phyloP scores from a whole-genome alignment of 805 yeast species.

The Candida alai region DNA sequence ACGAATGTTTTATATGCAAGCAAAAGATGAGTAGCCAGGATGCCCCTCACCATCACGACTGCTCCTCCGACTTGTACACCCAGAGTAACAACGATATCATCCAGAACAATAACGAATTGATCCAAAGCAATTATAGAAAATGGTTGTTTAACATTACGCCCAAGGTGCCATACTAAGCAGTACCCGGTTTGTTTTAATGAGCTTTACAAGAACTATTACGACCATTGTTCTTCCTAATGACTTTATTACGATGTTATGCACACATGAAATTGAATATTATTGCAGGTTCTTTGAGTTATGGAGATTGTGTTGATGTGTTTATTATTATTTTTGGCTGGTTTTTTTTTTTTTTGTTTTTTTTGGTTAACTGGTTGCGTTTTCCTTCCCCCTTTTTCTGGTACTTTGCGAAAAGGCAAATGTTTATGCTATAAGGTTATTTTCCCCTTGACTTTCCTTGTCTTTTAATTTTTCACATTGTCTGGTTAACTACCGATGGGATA shows the following conservation, averaged over 20 bases:
- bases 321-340: background rate
- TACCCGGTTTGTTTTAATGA: no score
- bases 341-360: constrained; percentile 1
- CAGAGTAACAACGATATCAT: constrained; percentile 5
- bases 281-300: constrained; percentile 1
- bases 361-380: no score
- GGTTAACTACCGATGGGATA: no score
- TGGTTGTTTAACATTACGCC: constrained; percentile 21
- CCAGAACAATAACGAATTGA: constrained; percentile 15
- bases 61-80: background rate
- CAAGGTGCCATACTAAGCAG: constrained; percentile 6
- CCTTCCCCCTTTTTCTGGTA: no score
- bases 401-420: no score
- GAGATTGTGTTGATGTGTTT: background rate
- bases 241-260: no score
- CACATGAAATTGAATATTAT: no score
- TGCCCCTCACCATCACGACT: constrained; percentile 1
- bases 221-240: no score
- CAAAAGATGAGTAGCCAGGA: constrained; percentile 6
- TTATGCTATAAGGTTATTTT: no score
- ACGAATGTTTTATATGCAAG: constrained; percentile 16
- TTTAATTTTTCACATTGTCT: no score
- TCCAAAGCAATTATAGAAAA: constrained; percentile 21
- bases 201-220: background rate
- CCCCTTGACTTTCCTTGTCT: no score